Conservation (phyloP, 2,329 filamentous ascomycete species). For the Chaetothyriales sp. region DNA sequence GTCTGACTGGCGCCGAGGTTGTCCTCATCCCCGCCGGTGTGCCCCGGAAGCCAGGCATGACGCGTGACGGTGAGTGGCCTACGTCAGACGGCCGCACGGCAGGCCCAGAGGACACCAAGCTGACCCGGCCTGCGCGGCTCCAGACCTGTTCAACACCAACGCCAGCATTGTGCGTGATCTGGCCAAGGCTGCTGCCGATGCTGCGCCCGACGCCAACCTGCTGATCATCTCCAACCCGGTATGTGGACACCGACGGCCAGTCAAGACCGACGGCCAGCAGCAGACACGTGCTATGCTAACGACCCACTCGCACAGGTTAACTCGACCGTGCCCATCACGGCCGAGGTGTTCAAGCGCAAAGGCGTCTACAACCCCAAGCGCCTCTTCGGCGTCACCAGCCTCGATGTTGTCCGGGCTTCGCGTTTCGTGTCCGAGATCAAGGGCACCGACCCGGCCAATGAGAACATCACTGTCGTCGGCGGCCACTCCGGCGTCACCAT, state of each 20-base stretch:
- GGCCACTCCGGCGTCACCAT: constrained; percentile 98
- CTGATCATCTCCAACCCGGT: constrained; percentile 96
- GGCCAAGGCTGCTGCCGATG: constrained; percentile 82
- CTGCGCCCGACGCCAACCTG: constrained; percentile 82
- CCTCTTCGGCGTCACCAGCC: constrained; percentile 97
- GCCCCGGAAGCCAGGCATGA: constrained; percentile 98
- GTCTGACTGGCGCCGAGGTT: constrained; percentile 78
- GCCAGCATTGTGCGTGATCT: constrained; percentile 98
- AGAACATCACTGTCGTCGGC: constrained; percentile 92
- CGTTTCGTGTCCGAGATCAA: constrained; percentile 96
- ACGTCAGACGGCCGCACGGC: background rate
- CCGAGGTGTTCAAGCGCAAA: constrained; percentile 88
- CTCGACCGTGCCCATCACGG: constrained; percentile 95
- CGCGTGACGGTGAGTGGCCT: constrained; percentile 57
- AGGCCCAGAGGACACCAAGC: background rate
- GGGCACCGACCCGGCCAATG: constrained; percentile 73
- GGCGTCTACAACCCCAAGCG: constrained; percentile 99
- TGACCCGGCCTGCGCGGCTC: constrained; percentile 4
- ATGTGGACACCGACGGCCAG: constrained; percentile 21
- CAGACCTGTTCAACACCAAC: constrained; percentile 99
- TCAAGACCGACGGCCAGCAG: too few relatives aligned
- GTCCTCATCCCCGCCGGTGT: constrained; percentile 97
- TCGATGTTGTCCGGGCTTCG: constrained; percentile 93
- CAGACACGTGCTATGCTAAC: constrained; percentile 1
- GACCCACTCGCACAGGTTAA: constrained; percentile 49